A percentile compares a stretch with the other conserved stretches of the same genome.
Evolutionary conservation across 2,329 filamentous ascomycete species (phyloP).

Genomic region (Westerdykella aurantiaca): DNA sequence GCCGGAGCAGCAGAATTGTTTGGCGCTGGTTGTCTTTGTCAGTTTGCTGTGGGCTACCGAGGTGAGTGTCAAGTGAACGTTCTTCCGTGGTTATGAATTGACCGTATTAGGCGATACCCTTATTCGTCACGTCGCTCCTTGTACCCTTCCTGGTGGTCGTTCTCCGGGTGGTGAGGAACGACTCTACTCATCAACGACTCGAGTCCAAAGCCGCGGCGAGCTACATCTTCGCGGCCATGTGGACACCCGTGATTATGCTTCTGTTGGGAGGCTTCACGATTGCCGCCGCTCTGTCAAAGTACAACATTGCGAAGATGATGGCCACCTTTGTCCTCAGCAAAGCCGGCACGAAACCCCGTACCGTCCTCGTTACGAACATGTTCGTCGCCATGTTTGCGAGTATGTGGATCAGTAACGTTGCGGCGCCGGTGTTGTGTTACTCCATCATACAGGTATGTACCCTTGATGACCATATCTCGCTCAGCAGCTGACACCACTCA

Average conservation of each 20-base stretch:
- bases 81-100: conserved; percentile 13
- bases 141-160: conserved; percentile 92
- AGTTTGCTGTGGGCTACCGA: conserved; percentile 96
- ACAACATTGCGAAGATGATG: conserved; percentile 95
- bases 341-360: conserved; percentile 82
- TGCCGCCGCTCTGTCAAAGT: conserved; percentile 90
- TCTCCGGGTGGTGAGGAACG: conserved; percentile 74
- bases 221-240: conserved; percentile 92
- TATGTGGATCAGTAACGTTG: conserved; percentile 99
- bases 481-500: conserved; percentile 33
- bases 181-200: conserved; percentile 64
- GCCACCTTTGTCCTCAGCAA: conserved; percentile 95
- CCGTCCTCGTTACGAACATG: conserved; percentile 95
- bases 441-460: conserved; percentile 80
- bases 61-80: conserved; percentile 42
- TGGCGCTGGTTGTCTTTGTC: conserved; percentile 89
- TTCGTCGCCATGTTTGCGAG: conserved; percentile 95
- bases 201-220: conserved; percentile 73
- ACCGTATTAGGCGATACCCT: conserved; percentile 71
- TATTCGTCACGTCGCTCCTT: conserved; percentile 91
- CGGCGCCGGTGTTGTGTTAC: conserved; percentile 92
- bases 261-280: conserved; percentile 93
- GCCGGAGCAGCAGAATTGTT: conserved; percentile 89
- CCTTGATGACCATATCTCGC: neutral
- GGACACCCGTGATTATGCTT: conserved; percentile 98